Evolutionary conservation across 78 protist genomes (phyloP).

Genomic region (Dictyostelium intermedium): DNA sequence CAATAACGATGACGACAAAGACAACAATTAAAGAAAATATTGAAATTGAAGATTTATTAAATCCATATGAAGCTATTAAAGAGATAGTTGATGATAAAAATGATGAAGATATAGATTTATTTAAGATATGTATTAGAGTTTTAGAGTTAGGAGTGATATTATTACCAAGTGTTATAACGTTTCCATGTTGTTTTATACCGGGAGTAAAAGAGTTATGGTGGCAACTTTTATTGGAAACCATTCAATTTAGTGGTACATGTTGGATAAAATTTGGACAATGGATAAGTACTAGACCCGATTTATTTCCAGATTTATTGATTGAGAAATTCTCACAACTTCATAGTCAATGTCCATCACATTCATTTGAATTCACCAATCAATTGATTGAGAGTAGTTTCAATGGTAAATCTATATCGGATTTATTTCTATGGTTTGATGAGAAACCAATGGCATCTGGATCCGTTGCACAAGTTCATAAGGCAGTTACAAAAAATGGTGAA

Average conservation of each 20-base stretch:
- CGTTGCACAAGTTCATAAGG: conserved; percentile 83
- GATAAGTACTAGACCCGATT: conserved; percentile 80
- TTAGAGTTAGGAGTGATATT: conserved; percentile 11
- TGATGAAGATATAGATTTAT: background rate
- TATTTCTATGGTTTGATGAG: conserved; percentile 47
- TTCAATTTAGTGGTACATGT: conserved; percentile 63
- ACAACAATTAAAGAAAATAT: background rate
- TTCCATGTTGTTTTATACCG: conserved; percentile 29
- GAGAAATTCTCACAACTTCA: conserved; percentile 50
- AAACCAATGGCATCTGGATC: conserved; percentile 83
- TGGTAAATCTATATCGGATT: background rate
- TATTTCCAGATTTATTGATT: conserved; percentile 55
- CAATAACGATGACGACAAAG: background rate
- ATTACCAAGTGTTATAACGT: conserved; percentile 20
- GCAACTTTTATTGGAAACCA: conserved; percentile 26
- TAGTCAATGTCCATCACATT: conserved; percentile 69
- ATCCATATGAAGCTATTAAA: conserved; percentile 41
- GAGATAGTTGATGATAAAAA: conserved; percentile 15
- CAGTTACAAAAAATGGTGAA: conserved; percentile 31
- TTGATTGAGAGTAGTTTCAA: conserved; percentile 6
- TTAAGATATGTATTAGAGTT: background rate
- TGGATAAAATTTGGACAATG: conserved; percentile 86
- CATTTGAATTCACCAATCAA: conserved; percentile 21
- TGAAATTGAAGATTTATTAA: background rate
- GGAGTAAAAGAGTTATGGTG: conserved; percentile 31